These are phyloP conservation scores for Auriscalpium vulgare DNA, from an alignment of 768 basidiomycete genomes.

Conservation along the genomic window DNA sequence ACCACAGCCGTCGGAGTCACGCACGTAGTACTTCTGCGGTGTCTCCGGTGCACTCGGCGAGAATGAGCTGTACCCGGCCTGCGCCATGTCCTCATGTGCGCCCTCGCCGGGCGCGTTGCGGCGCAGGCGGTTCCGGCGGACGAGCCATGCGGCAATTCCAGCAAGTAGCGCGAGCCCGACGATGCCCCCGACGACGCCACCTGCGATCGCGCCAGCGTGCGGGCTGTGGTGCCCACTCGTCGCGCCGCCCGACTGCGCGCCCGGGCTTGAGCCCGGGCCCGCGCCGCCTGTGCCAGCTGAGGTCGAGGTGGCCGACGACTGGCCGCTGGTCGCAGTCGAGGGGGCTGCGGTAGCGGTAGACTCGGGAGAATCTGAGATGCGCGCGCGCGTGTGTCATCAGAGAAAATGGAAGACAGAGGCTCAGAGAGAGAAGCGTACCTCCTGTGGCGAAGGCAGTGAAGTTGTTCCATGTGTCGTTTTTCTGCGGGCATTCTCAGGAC, in stretches of 20 bases:
- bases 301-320: neutral
- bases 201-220: slow-evolving; percentile 53
- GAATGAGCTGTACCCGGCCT: neutral
- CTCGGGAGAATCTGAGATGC: neutral
- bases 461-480: slow-evolving; percentile 3
- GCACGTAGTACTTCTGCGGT: slow-evolving; percentile 9
- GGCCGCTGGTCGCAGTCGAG: slow-evolving; percentile 12
- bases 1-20: neutral
- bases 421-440: neutral
- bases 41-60: neutral
- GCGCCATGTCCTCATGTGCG: neutral
- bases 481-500: neutral
- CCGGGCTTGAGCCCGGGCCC: no score
- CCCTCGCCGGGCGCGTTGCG: slow-evolving; percentile 13
- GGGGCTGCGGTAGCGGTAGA: neutral
- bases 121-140: slow-evolving; percentile 21
- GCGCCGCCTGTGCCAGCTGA: neutral
- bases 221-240: neutral
- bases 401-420: neutral
- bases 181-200: slow-evolving; percentile 54
- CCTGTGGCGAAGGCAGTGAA: neutral
- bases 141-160: slow-evolving; percentile 32
- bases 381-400: neutral
- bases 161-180: slow-evolving; percentile 37
- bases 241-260: neutral